Conservation (phyloP, 106 monocot species). For the Phalaenopsis aphrodite region DNA sequence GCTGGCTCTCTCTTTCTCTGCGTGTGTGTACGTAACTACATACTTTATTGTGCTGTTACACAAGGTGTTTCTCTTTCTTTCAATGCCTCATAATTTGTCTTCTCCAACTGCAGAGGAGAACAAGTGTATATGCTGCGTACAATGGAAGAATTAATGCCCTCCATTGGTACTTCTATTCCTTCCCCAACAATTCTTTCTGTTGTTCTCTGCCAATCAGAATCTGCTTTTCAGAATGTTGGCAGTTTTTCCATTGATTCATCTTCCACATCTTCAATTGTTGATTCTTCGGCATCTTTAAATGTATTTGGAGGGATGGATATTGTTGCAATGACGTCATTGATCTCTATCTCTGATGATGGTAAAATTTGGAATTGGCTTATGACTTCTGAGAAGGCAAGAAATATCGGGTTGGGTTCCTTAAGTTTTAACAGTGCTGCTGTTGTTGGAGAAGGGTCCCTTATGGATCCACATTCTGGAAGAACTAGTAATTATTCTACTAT, state of each 20-base stretch:
- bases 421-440: slow-evolving; percentile 16
- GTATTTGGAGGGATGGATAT: slow-evolving; percentile 5
- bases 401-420: slow-evolving; percentile 4
- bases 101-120: slow-evolving; percentile 54
- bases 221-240: slow-evolving; percentile 46
- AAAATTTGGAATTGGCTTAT: slow-evolving; percentile 92
- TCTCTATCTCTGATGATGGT: slow-evolving; percentile 94
- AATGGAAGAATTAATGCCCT: slow-evolving; percentile 87
- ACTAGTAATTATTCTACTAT: slow-evolving; percentile 20
- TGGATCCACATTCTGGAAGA: slow-evolving; percentile 11
- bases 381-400: slow-evolving; percentile 33
- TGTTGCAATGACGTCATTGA: slow-evolving; percentile 35
- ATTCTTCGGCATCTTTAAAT: slow-evolving; percentile 14
- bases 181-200: slow-evolving; percentile 78
- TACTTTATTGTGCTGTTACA: neutral
- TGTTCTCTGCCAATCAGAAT: slow-evolving; percentile 60
- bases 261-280: slow-evolving; percentile 17
- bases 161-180: slow-evolving; percentile 81
- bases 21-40: neutral
- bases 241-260: slow-evolving; percentile 28
- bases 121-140: slow-evolving; percentile 58
- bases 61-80: neutral
- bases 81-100: neutral
- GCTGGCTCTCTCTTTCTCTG: neutral
- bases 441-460: slow-evolving; percentile 12